These are phyloP conservation scores for Paramarasmius palmivorus DNA, from an alignment of 1,284 basidiomycete species.

Conservation along the genomic window DNA sequence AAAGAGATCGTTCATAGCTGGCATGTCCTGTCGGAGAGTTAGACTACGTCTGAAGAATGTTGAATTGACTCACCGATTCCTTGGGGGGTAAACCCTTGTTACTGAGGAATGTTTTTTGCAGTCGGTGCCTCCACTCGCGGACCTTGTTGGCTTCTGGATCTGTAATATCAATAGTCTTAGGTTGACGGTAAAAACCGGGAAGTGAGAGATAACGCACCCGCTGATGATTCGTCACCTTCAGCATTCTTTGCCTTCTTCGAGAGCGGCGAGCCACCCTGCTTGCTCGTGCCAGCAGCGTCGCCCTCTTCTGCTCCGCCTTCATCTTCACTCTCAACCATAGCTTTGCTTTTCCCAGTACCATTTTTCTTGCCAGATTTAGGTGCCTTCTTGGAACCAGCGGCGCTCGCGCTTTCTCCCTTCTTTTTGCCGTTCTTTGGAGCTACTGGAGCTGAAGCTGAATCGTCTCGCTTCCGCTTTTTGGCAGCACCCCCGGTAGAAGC, in stretches of 20 bases:
- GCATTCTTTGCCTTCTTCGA: constrained; percentile 65
- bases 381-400: constrained; percentile 37
- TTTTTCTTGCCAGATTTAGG: constrained; percentile 52
- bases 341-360: constrained; percentile 57
- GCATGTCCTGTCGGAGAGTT: constrained; percentile 66
- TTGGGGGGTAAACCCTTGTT: constrained; percentile 59
- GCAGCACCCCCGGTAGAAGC: constrained; percentile 13
- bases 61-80: constrained; percentile 44
- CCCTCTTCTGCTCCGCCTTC: constrained; percentile 53
- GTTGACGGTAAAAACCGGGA: constrained; percentile 13
- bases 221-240: constrained; percentile 40
- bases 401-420: constrained; percentile 28
- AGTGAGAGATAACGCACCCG: constrained; percentile 5
- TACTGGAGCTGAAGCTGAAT: constrained; percentile 29
- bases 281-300: constrained; percentile 52
- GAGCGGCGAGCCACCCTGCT: constrained; percentile 59
- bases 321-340: constrained; percentile 74
- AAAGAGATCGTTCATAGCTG: constrained; percentile 76
- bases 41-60: neutral
- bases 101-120: constrained; percentile 86
- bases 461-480: constrained; percentile 65
- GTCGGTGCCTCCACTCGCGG: constrained; percentile 86
- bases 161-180: neutral
- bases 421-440: constrained; percentile 10
- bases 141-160: constrained; percentile 80